Percentiles rank a stretch among this genome's conserved stretches.
Evolutionary conservation across 768 basidiomycete species (phyloP).

Genomic region (Strobilomyces echinocephalus): DNA sequence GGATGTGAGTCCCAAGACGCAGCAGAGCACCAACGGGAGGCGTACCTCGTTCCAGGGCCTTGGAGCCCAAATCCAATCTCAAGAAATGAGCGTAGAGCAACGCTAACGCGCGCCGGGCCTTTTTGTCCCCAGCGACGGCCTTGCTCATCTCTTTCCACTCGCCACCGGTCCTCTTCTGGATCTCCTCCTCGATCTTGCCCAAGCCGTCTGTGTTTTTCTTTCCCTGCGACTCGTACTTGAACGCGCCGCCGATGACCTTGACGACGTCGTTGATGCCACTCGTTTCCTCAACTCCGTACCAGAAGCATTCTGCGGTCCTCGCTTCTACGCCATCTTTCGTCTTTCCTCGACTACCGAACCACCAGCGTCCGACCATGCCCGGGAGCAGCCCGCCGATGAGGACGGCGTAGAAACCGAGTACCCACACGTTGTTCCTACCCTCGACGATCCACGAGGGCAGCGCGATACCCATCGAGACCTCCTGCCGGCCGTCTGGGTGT

Average conservation of each 20-base stretch:
- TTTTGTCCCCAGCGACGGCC: conserved; percentile 35
- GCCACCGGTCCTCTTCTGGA: conserved; percentile 44
- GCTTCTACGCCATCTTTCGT: conserved; percentile 91
- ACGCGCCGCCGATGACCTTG: conserved; percentile 62
- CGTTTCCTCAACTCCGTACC: conserved; percentile 81
- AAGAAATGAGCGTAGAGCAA: conserved; percentile 85
- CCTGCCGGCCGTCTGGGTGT: conserved; percentile 96
- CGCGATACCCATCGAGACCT: conserved; percentile 91
- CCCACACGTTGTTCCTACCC: conserved; percentile 86
- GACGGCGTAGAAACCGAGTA: conserved; percentile 81
- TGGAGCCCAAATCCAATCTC: conserved; percentile 50
- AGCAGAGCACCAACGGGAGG: conserved; percentile 1
- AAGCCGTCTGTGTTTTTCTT: conserved; percentile 36
- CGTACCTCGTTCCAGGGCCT: conserved; percentile 61
- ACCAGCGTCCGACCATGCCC: conserved; percentile 88
- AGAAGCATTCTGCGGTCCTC: conserved; percentile 78
- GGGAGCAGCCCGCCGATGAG: conserved; percentile 88
- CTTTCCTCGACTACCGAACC: conserved; percentile 86
- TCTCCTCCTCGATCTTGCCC: conserved; percentile 46
- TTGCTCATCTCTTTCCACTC: conserved; percentile 52
- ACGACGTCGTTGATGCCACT: conserved; percentile 70
- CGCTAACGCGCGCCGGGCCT: conserved; percentile 50
- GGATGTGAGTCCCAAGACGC: background rate
- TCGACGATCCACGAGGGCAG: conserved; percentile 92
- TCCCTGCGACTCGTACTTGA: conserved; percentile 49